Evolutionary conservation across 495 filamentous ascomycete genomes (phyloP).

Genomic region (Neurospora cerealis): DNA sequence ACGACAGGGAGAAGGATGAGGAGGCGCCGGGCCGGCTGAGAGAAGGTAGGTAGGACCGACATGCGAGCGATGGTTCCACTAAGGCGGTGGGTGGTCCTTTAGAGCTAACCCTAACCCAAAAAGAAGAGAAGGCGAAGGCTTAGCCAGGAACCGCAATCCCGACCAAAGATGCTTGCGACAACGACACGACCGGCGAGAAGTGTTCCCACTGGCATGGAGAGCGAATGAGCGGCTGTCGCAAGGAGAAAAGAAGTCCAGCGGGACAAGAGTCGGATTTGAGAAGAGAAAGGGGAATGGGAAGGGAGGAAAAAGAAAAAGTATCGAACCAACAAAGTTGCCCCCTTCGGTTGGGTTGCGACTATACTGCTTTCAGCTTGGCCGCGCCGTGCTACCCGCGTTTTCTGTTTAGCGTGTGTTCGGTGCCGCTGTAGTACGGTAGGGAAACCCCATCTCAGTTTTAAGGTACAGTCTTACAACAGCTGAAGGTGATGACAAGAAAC

Average conservation of each 20-base stretch:
- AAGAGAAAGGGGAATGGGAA: background rate
- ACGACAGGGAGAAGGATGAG: conserved; percentile 9
- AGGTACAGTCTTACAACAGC: too few relatives aligned
- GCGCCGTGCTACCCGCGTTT: background rate
- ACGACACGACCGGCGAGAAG: background rate
- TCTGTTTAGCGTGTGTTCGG: background rate
- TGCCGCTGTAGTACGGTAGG: too few relatives aligned
- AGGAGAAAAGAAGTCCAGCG: background rate
- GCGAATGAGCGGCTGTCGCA: background rate
- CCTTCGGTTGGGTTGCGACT: background rate
- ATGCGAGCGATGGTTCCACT: conserved; percentile 5
- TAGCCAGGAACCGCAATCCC: background rate
- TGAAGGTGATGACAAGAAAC: too few relatives aligned
- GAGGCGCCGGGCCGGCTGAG: conserved; percentile 17
- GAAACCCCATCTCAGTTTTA: too few relatives aligned
- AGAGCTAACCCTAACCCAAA: background rate
- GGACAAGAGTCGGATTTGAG: background rate
- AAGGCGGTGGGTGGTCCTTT: background rate
- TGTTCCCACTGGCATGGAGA: too few relatives aligned
- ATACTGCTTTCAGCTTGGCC: background rate
- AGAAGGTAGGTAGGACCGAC: conserved; percentile 10
- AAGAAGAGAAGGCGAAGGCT: too few relatives aligned
- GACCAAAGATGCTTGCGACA: background rate
- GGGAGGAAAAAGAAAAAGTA: background rate
- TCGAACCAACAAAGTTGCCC: background rate